phyloP scores from a whole-genome alignment of 2,329 filamentous ascomycete genomes.

The Coleophoma cylindrospora region DNA sequence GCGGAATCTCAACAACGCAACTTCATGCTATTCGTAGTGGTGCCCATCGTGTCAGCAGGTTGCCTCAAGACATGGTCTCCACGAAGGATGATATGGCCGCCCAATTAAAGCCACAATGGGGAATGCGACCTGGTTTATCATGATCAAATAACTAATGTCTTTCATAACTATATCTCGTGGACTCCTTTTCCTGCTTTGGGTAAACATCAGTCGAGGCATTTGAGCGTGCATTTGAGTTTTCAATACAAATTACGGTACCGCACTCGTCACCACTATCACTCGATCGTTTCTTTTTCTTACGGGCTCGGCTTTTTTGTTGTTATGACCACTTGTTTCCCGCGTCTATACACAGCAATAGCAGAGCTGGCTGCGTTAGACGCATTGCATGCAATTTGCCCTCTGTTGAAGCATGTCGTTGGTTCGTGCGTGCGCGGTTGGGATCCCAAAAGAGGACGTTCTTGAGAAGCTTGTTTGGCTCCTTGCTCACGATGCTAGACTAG shows the following conservation, averaged over 20 bases:
- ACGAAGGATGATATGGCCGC: slow-evolving; percentile 57
- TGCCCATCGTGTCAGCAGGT: slow-evolving; percentile 64
- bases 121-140: slow-evolving; percentile 22
- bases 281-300: too few relatives aligned
- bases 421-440: too few relatives aligned
- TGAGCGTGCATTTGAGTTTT: slow-evolving; percentile 23
- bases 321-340: background rate
- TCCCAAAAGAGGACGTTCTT: too few relatives aligned
- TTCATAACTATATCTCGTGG: slow-evolving; percentile 11
- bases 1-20: slow-evolving; percentile 55
- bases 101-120: slow-evolving; percentile 32
- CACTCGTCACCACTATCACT: too few relatives aligned
- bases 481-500: too few relatives aligned
- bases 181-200: slow-evolving; percentile 7
- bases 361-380: background rate
- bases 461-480: too few relatives aligned
- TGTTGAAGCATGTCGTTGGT: too few relatives aligned
- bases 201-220: slow-evolving; percentile 15
- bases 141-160: slow-evolving; percentile 12
- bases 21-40: slow-evolving; percentile 58
- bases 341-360: background rate
- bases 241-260: background rate
- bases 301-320: background rate
- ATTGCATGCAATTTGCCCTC: background rate
- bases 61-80: slow-evolving; percentile 60